A percentile compares a stretch with the other conserved stretches of the same genome.
These are phyloP conservation scores for Microbotryomycetes sp. DNA, from an alignment of 1,284 basidiomycete species.

Conservation along the genomic window DNA sequence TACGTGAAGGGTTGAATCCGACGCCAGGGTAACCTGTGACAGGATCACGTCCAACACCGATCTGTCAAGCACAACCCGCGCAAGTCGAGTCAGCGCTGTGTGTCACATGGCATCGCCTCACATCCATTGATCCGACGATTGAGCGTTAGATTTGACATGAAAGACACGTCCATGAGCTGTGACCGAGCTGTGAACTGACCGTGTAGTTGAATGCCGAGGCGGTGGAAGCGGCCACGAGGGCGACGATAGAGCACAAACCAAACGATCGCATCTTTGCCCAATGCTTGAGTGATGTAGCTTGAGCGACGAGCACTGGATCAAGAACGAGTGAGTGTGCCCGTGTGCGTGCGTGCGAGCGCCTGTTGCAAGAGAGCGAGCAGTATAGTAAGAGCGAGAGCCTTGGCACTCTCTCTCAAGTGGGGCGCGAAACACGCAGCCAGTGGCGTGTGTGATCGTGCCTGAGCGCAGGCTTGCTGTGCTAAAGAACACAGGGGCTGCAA, in stretches of 20 bases:
- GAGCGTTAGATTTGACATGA: neutral
- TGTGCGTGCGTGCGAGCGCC: too few species aligned
- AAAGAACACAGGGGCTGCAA: too few species aligned
- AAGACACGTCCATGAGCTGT: neutral
- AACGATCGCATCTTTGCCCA: neutral
- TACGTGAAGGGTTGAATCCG: neutral
- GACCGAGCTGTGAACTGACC: neutral
- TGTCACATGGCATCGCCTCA: neutral
- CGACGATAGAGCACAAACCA: neutral
- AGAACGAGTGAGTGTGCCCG: too few species aligned
- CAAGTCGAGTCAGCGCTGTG: neutral
- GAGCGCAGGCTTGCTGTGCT: too few species aligned
- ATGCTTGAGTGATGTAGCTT: too few species aligned
- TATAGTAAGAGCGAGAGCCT: too few species aligned
- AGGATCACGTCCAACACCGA: neutral
- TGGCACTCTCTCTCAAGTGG: too few species aligned
- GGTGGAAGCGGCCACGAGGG: neutral
- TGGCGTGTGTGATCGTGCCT: too few species aligned
- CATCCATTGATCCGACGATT: neutral
- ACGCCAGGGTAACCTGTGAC: neutral
- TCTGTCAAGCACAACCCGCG: neutral
- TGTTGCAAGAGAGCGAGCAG: too few species aligned
- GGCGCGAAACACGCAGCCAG: too few species aligned
- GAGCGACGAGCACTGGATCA: too few species aligned
- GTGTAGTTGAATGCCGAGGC: neutral